phyloP scores from a whole-genome alignment of 2,329 filamentous ascomycete species.

The Boeremia lycopersici region DNA sequence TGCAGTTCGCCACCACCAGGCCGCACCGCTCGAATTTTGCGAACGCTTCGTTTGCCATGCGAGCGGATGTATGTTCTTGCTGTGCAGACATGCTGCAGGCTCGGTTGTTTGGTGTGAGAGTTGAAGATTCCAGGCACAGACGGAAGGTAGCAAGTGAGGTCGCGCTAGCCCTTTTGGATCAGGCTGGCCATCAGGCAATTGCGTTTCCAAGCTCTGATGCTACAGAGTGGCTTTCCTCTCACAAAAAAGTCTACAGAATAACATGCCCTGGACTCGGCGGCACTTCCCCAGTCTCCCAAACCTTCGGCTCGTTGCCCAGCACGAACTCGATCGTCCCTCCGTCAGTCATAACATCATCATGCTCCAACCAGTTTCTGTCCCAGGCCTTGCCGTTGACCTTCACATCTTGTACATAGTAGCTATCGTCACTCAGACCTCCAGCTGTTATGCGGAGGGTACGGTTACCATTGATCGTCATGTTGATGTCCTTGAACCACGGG shows the following conservation, averaged over 20 bases:
- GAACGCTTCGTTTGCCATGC: background rate
- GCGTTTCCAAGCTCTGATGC: too few species aligned
- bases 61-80: background rate
- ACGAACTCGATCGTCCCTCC: constrained; percentile 58
- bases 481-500: constrained; percentile 56
- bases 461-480: constrained; percentile 60
- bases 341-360: constrained; percentile 62
- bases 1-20: background rate
- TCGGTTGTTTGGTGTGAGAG: background rate
- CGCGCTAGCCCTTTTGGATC: too few species aligned
- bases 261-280: constrained; percentile 56
- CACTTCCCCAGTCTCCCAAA: constrained; percentile 58
- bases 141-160: too few species aligned
- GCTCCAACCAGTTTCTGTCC: constrained; percentile 68
- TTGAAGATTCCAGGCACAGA: background rate
- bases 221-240: too few species aligned
- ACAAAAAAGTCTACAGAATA: too few species aligned
- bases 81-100: background rate
- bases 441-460: constrained; percentile 60
- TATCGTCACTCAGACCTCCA: constrained; percentile 56
- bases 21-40: background rate
- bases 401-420: constrained; percentile 67
- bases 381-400: constrained; percentile 67
- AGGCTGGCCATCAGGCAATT: too few species aligned
- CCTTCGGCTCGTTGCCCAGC: constrained; percentile 47